Conservation (phyloP, 2,329 filamentous ascomycete genomes). For the Lecanosticta acicola region DNA sequence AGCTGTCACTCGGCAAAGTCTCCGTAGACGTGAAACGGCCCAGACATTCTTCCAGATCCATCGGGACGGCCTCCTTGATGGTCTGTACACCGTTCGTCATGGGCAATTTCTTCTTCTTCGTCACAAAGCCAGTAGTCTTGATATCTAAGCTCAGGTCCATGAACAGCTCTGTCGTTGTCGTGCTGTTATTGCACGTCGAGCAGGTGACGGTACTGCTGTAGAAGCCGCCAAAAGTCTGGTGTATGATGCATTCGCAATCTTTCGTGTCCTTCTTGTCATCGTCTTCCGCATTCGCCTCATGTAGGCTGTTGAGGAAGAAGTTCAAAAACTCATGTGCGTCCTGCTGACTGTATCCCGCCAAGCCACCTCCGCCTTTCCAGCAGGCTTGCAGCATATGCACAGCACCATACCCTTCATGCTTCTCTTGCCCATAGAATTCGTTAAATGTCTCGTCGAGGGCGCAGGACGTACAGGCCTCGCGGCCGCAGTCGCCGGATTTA, state of each 20-base stretch:
- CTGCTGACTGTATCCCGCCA: conserved; percentile 87
- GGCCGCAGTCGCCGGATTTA: conserved; percentile 65
- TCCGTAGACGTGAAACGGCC: conserved; percentile 84
- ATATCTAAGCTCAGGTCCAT: conserved; percentile 85
- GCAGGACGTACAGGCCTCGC: conserved; percentile 54
- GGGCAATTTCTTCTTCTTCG: conserved; percentile 55
- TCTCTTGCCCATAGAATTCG: conserved; percentile 63
- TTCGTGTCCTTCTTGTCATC: conserved; percentile 28
- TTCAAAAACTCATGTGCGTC: conserved; percentile 97
- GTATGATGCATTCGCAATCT: conserved; percentile 79
- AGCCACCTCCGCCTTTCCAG: conserved; percentile 67
- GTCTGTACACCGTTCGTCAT: conserved; percentile 42
- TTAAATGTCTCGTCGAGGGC: conserved; percentile 58
- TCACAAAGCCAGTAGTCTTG: conserved; percentile 52
- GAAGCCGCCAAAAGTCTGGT: conserved; percentile 91
- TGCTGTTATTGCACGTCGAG: conserved; percentile 76
- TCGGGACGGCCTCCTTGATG: conserved; percentile 28
- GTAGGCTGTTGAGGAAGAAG: conserved; percentile 86
- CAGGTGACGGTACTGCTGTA: conserved; percentile 87
- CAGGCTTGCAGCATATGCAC: conserved; percentile 83
- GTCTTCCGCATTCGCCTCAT: conserved; percentile 61
- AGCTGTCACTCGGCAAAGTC: conserved; percentile 67
- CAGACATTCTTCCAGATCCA: conserved; percentile 57
- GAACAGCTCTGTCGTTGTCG: conserved; percentile 79
- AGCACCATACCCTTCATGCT: conserved; percentile 83